Base-by-base conservation (phyloP, 2,329 filamentous ascomycete species). In the Cadophora gregata region DNA sequence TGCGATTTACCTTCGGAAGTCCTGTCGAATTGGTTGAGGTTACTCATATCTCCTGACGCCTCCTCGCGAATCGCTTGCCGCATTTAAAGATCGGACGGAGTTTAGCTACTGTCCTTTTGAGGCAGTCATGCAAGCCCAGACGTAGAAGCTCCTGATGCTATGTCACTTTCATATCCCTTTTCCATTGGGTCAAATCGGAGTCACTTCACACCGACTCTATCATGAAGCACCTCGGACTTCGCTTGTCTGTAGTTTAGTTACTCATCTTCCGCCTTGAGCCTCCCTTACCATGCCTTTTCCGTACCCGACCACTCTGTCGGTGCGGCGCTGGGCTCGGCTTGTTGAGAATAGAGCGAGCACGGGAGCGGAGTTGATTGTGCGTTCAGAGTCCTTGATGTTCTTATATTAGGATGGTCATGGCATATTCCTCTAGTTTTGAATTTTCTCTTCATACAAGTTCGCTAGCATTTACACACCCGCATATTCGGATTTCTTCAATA, bases 321-420 rank as follows among this genome's bases (percentile, higher is more conserved):
- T 5, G 2, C 14, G 3, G 25, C 4, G 27, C 12, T 42, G 14
- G 21, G 56, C 21, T 42, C 10, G 33, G 19, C 42, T 19, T 27
- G 14, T 59, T 58, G 33, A 12, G 56, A 59, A 3, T 19, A 42
- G 6, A 16, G 16, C 33, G 33, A 36, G 33, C 12, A 59, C 21
- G 56, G 36, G 45, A 45, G 27, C 25, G 21, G 21, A n/a, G 24
- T 42, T 45, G 19, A 6, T 8, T 16, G 36, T 45, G 56, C 14
- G n/a, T 36, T 21, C n/a, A 27, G n/a, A 59, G 56, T 16, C 36
- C 7, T 16, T 45, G 33, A 24, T 29, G 21, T 42, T 42, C 9
- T 24, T 59, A 45, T 59, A 45, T 59, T 59, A 59, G 12, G 56
- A 27, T 45, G 38, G 56, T 10, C 29, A 31, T 59, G 38, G 29